Evolutionary conservation across 805 yeast species (phyloP).

Genomic region (Hanseniaspora mollemarum): DNA sequence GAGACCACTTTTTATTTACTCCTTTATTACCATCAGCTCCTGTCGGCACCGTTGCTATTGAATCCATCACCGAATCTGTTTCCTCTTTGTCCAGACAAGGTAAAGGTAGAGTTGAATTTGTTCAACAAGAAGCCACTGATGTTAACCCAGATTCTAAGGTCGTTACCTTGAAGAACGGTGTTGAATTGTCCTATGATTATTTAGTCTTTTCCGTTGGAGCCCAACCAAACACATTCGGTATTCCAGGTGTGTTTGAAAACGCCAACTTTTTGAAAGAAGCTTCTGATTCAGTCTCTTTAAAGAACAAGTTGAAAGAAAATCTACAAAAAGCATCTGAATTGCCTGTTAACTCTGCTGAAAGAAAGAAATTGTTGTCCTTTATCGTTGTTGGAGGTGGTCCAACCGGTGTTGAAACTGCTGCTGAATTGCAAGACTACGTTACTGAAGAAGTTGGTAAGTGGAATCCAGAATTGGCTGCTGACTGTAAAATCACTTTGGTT

Average conservation of each 20-base stretch:
- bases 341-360: constrained; percentile 60
- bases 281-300: constrained; percentile 72
- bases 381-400: constrained; percentile 99
- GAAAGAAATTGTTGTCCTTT: constrained; percentile 72
- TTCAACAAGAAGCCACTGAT: constrained; percentile 82
- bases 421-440: constrained; percentile 87
- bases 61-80: constrained; percentile 90
- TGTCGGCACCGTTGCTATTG: constrained; percentile 79
- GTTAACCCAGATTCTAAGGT: constrained; percentile 63
- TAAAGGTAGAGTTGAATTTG: constrained; percentile 65
- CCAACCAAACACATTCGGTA: constrained; percentile 85
- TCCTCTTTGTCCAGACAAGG: constrained; percentile 72
- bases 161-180: constrained; percentile 48
- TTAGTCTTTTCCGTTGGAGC: constrained; percentile 92
- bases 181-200: constrained; percentile 58
- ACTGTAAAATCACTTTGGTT: constrained; percentile 70
- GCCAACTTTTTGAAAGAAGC: constrained; percentile 85
- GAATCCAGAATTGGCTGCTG: constrained; percentile 77
- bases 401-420: constrained; percentile 96
- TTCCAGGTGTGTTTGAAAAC: constrained; percentile 83
- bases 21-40: constrained; percentile 93
- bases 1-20: constrained; percentile 90
- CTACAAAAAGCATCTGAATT: constrained; percentile 80
- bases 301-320: constrained; percentile 71
- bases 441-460: constrained; percentile 81